phyloP scores from a whole-genome alignment of 495 filamentous ascomycete species.

The Aspergillus baeticus region DNA sequence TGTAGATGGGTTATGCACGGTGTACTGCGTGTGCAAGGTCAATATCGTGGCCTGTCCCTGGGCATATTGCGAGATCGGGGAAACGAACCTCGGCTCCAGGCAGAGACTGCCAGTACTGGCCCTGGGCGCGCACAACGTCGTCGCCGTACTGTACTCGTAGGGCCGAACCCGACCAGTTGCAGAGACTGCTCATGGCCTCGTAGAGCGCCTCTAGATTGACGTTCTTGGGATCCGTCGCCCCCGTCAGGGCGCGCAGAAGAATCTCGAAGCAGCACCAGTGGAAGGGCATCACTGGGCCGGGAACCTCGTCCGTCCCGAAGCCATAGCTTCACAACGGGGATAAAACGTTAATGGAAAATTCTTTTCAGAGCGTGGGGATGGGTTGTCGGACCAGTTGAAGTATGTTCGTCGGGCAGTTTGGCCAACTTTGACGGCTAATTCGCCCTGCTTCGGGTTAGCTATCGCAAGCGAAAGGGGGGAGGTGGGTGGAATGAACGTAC shows the following conservation, averaged over 20 bases:
- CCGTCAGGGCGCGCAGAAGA: slow-evolving; percentile 16
- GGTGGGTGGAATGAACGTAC: slow-evolving; percentile 2
- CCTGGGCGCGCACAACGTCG: slow-evolving; percentile 18
- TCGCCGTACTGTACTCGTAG: slow-evolving; percentile 17
- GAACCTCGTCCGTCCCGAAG: slow-evolving; percentile 17
- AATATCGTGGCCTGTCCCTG: background rate
- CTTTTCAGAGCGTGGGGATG: background rate
- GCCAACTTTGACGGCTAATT: slow-evolving; percentile 19
- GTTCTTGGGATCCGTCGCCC: slow-evolving; percentile 13
- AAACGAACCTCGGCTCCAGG: slow-evolving; percentile 21
- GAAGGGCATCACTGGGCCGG: slow-evolving; percentile 24
- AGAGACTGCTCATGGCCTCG: slow-evolving; percentile 14
- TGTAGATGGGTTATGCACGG: slow-evolving; percentile 18
- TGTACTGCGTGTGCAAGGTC: slow-evolving; percentile 20
- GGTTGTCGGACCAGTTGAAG: slow-evolving; percentile 17
- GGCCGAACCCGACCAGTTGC: slow-evolving; percentile 15
- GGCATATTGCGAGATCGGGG: background rate
- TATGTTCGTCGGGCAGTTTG: slow-evolving; percentile 5
- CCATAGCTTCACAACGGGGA: slow-evolving; percentile 16
- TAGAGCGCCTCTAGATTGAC: slow-evolving; percentile 19
- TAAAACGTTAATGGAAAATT: background rate
- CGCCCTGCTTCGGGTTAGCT: slow-evolving; percentile 16
- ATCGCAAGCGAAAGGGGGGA: too few species aligned
- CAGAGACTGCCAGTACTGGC: slow-evolving; percentile 24
- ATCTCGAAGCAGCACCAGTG: slow-evolving; percentile 25